Base-by-base conservation (phyloP, 176 grass and related monocot genomes). In the Avena insularis region DNA sequence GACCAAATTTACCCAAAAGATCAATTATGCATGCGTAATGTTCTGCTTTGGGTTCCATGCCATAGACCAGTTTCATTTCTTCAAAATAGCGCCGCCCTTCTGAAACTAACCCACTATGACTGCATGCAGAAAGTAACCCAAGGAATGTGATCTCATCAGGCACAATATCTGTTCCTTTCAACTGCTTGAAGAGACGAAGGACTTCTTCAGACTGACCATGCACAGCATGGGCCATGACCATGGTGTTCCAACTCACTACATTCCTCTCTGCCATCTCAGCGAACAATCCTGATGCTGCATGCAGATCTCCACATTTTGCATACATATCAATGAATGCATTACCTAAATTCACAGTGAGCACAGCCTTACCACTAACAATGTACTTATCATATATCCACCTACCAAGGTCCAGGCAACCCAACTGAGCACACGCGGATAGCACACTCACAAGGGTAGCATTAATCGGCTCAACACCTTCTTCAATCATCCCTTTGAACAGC, bases 1-100 rank as follows among this genome's bases (percentile, higher is more conserved):
- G 93, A 58, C 93, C 91, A 87, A 63, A 78, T 92, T 92, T 95
- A 79, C 91, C 91, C 75, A 92, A 80, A 57, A 95, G 88, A 20
- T 89, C 93, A 59, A 95, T 89, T 72, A 92, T 81, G 81, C 91
- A 91, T 76, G 93, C 91, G 85, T 87, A 92, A 82, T 92, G 91
- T 71, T 89, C 86, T 5, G 71, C 77, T 80, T 80, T 92, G 31
- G 88, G 88, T 47, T 85, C 91, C 69, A 92, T 84, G 15, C 73
- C 60, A 75, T 89, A 92, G 12, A 85, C 73, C 17, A 81, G 45
- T 78, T 82, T 91, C 93, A 92, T 92, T 69, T 89, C 86, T 82
- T 90, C 64, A 58, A 95, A 95, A 90, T 87, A 79, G 19, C 0
- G 43, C 20, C 7, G 71, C 35, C 88, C 93, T 89, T 92, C 88